Evolutionary conservation across 2,329 filamentous ascomycete species (phyloP), one percentile per base, ranked within the genome.

Genomic region (Dactylellina sp.): DNA sequence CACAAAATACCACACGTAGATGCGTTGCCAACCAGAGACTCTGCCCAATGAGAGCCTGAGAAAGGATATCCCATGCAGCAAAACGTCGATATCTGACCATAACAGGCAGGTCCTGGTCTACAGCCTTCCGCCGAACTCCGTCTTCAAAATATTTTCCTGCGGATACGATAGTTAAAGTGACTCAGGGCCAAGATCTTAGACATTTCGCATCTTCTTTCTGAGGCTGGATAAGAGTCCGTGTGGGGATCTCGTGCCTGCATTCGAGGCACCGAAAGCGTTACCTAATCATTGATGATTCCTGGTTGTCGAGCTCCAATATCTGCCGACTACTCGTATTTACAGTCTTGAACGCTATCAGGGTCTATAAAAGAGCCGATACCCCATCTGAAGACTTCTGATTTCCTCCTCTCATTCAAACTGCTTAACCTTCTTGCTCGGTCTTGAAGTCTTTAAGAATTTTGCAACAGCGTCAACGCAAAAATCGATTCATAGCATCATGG

Each of bases 401-500:
- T 50, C 37, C 16, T n/a, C 20, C 6, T 49, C 25, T 50, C 44
- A 24, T 37, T 24, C 25, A 18, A 39, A 18, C 50, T 49, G 37
- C 14, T 32, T 11, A 7, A 37, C 60, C 47, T 42, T 20, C 32
- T 18, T 42, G 37, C 32, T 52, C 22, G 47, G 24, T 20, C 47
- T 47, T 4, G 12, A 35, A 47, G 47, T 18, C n/a, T 1, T 32
- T 22, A 16, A 55, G 39, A 71, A 65, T 47, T 47, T 16, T 70
- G 46, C 68, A 60, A 72, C 68, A 65, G 32, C 42, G 46, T 65
- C 68, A 72, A 72, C 68, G n/a, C 57, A 40, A 49, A n/a, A 20
- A 24, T 20, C 1, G 20, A 44, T 11, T 25, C 9, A 16, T n/a
- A 16, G 25, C n/a, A 35, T 2, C 9, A 61, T 65, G 60, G 53